Evolutionary conservation across 169 alveolate species (phyloP), one percentile per base, ranked within the genome.

Genomic region (Eimeria acervulina): DNA sequence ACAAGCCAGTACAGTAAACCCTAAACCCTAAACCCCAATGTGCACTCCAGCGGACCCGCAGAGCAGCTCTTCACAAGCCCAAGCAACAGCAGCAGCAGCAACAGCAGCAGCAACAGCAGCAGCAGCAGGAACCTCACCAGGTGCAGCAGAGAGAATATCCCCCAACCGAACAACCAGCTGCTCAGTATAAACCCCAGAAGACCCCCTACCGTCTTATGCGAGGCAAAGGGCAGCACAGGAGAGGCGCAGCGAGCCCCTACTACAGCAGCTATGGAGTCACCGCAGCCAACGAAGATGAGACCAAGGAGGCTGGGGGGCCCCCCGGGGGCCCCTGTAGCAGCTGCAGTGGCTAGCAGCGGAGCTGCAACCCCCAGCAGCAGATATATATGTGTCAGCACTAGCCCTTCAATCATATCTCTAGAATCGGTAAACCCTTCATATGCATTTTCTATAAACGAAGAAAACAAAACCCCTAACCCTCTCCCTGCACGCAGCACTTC

Each of bases 1-100:
- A 40, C 12, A 80, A 80, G 40, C 42, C 23, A 23, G 44, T 17
- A 63, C 12, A 10, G 33, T 26, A 28, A 21, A 21, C 74, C 74
- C 74, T 47, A 47, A 47, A 47, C 55, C 55, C 55, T 47, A 47
- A 47, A 5, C 55, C 55, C 55, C 55, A 5, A n/a, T n/a, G n/a
- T n/a, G n/a, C n/a, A n/a, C n/a, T n/a, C n/a, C n/a, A n/a, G n/a
- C n/a, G n/a, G n/a, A n/a, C n/a, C n/a, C n/a, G n/a, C n/a, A n/a
- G n/a, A 72, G 42, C 84, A 33, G 42, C 84, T n/a, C n/a, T n/a
- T n/a, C n/a, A n/a, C n/a, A n/a, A 72, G 84, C 84, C 28, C 26
- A 40, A 72, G 51, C 84, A 72, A 15, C 89, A 28, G 33, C 89
- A 40, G 89, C 55, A 36, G 66, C 33, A 44, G 31, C 63, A n/a